Evolutionary conservation across 2,329 filamentous ascomycete genomes (phyloP).

Genomic region (Scedosporium aurantiacum): DNA sequence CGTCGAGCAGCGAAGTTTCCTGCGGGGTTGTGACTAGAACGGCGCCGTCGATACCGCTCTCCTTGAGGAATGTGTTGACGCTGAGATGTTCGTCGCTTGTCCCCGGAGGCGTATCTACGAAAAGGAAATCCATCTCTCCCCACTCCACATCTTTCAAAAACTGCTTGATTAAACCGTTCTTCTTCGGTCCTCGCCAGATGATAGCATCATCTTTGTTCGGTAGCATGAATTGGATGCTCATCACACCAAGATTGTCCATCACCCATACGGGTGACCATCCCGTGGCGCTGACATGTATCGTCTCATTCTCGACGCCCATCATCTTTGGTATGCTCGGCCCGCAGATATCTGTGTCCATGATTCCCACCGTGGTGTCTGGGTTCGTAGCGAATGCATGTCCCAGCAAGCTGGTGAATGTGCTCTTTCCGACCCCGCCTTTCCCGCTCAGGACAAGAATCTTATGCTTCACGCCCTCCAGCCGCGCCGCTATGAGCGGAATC

Average conservation of each 20-base stretch:
- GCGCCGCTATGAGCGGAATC: slow-evolving; percentile 74
- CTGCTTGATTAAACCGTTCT: slow-evolving; percentile 96
- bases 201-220: slow-evolving; percentile 88
- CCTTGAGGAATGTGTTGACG: slow-evolving; percentile 83
- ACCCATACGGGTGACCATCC: slow-evolving; percentile 97
- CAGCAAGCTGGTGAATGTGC: slow-evolving; percentile 80
- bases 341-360: slow-evolving; percentile 98
- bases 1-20: slow-evolving; percentile 83
- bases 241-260: slow-evolving; percentile 82
- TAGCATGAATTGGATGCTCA: slow-evolving; percentile 98
- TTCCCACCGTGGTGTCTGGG: slow-evolving; percentile 66
- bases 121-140: slow-evolving; percentile 85
- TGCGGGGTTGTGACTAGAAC: slow-evolving; percentile 92
- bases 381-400: slow-evolving; percentile 82
- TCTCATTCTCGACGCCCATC: slow-evolving; percentile 93
- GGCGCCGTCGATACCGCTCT: slow-evolving; percentile 85
- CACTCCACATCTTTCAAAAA: slow-evolving; percentile 97
- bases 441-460: slow-evolving; percentile 89
- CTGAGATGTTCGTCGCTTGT: slow-evolving; percentile 93
- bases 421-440: slow-evolving; percentile 95
- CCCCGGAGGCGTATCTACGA: slow-evolving; percentile 92
- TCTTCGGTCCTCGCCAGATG: slow-evolving; percentile 96
- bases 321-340: slow-evolving; percentile 96
- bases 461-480: slow-evolving; percentile 71
- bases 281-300: slow-evolving; percentile 76